A percentile compares a stretch with the other conserved stretches of the same genome.
phyloP scores from a whole-genome alignment of 202 grass and related monocot species.

The Carex arenaria region DNA sequence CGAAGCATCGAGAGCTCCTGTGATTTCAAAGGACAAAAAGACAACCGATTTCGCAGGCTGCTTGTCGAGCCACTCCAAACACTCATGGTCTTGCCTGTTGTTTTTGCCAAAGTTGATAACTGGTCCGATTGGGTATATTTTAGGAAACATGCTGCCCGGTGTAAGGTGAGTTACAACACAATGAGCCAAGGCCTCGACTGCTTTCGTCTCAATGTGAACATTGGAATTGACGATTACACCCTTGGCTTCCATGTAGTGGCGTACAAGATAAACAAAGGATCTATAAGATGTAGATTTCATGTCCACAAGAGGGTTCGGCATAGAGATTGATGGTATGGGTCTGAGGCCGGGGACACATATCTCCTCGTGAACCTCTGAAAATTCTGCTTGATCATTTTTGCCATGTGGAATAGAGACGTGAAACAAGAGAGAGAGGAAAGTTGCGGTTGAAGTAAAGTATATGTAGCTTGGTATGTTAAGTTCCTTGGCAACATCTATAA shows the following conservation, averaged over 20 bases:
- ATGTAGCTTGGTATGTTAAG: constrained; percentile 55
- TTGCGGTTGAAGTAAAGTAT: constrained; percentile 33
- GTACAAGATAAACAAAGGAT: constrained; percentile 36
- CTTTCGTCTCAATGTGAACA: constrained; percentile 32
- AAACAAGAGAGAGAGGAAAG: constrained; percentile 53
- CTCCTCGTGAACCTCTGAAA: constrained; percentile 36
- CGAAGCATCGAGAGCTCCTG: neutral
- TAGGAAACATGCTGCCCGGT: constrained; percentile 23
- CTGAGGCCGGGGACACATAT: constrained; percentile 33
- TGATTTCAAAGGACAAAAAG: constrained; percentile 69
- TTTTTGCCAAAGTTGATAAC: constrained; percentile 29
- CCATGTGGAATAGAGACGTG: constrained; percentile 34
- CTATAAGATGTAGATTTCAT: constrained; percentile 40
- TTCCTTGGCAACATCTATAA: constrained; percentile 44
- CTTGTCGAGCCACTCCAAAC: constrained; percentile 49
- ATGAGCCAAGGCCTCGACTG: constrained; percentile 29
- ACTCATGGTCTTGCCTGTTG: constrained; percentile 35
- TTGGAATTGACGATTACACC: constrained; percentile 70
- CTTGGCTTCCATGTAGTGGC: constrained; percentile 44
- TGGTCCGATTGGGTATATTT: constrained; percentile 53
- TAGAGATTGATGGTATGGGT: constrained; percentile 32
- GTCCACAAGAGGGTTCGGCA: constrained; percentile 41
- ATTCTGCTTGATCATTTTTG: constrained; percentile 16
- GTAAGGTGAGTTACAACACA: constrained; percentile 13
- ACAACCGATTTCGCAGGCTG: constrained; percentile 55